A percentile compares a stretch with the other conserved stretches of the same genome.
Evolutionary conservation across 1,284 basidiomycete species (phyloP).

Genomic region (Moesziomyces sp.): DNA sequence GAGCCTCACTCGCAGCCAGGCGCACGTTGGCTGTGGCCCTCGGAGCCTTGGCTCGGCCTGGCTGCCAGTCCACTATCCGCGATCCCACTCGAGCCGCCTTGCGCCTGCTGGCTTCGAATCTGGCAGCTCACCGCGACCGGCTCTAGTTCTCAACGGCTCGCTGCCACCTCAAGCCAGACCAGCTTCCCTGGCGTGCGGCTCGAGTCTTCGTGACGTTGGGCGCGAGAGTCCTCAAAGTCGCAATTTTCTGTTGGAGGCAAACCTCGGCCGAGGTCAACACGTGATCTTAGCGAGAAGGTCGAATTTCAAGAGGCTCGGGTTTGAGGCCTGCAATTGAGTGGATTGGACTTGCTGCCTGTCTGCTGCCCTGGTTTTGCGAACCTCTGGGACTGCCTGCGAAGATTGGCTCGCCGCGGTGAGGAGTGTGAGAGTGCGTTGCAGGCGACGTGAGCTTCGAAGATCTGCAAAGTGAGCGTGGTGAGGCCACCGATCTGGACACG

Average conservation of each 20-base stretch:
- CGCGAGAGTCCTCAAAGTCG: not conserved
- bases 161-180: not conserved
- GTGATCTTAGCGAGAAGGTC: not conserved
- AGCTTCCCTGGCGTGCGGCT: not conserved
- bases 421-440: no score
- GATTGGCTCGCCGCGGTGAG: not conserved
- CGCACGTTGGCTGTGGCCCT: not conserved
- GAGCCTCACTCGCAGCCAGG: constrained; percentile 6
- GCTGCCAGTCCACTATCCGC: not conserved
- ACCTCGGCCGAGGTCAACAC: not conserved
- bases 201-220: not conserved
- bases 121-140: not conserved
- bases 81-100: not conserved
- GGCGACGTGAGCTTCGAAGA: no score
- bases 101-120: not conserved
- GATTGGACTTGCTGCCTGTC: not conserved
- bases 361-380: not conserved
- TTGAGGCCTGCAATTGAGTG: not conserved
- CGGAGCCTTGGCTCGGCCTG: not conserved
- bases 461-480: no score
- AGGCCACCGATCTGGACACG: not conserved
- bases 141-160: not conserved
- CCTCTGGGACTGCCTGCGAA: not conserved
- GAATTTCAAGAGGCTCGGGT: not conserved
- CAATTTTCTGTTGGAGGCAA: not conserved